Evolutionary conservation across 2,329 filamentous ascomycete genomes (phyloP), one percentile per base, ranked within the genome.

Genomic region (Penicillium griseofulvum): DNA sequence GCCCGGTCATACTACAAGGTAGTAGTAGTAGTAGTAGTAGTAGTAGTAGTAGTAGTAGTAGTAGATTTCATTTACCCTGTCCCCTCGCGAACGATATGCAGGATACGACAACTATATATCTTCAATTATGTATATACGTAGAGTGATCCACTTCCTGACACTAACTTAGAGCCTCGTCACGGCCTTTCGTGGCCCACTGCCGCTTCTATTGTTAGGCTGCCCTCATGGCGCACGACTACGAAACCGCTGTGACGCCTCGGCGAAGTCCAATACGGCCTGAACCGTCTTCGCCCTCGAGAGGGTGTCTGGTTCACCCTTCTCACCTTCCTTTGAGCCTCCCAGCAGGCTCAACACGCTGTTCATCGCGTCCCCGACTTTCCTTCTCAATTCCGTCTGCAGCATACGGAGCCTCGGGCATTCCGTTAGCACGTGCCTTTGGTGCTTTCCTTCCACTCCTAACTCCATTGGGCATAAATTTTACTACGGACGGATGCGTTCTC

Each of bases 91-190:
- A 57, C 57, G 59, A 59, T 54, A 57, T 62, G 52, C 54, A 61
- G 57, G 58, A 47, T 52, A 52, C 34, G 41, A 48, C 56, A 60
- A 61, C 29, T 31, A 31, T 31, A 31, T 31, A 31, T 31, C 29
- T 55, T n/a, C n/a, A 29, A 61, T 37, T 60, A 57, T 49, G 19
- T 55, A 41, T 57, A 61, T 55, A n/a, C n/a, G 43, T 62, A 64
- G 51, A 48, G 12, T 62, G 42, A 55, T 38, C 61, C 54, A 54
- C 55, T 54, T 63, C 36, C 46, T 41, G 49, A 43, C 28, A 61
- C 28, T 46, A 63, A 59, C 49, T 60, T 64, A n/a, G 47, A 59
- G 63, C 60, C 60, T 64, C 49, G 47, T 61, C 59, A 54, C 31
- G 47, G 58, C 61, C 60, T 59, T 22, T 59, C 37, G 28, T 61